Base-by-base conservation (phyloP, 176 grass and related monocot species). In the Cymbopogon citratus region DNA sequence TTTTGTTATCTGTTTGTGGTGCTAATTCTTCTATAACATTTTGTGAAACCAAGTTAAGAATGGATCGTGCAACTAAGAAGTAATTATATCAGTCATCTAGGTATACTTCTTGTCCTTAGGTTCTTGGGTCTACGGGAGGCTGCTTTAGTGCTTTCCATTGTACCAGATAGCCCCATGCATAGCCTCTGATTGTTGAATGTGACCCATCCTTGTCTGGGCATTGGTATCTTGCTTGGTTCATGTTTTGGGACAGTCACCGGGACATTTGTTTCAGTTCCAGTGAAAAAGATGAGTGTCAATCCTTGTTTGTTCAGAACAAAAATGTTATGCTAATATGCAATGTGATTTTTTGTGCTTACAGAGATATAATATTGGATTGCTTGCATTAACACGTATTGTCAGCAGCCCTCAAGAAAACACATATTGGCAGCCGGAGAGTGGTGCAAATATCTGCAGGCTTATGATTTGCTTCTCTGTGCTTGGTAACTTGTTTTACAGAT, bases 381-480 rank as follows among this genome's bases (percentile, higher is more conserved):
- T 98, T 69, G 89, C 43, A 24, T 71, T 98, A 87, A 98, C 92
- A 39, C 85, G 75, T 29, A 74, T n/a, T n/a, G n/a, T n/a, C n/a
- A n/a, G n/a, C n/a, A n/a, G n/a, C n/a, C n/a, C n/a, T n/a, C n/a
- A n/a, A n/a, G n/a, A n/a, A n/a, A n/a, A n/a, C n/a, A n/a, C n/a
- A n/a, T n/a, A n/a, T 98, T 74, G 96, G 96, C 63, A 98, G 83
- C 38, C 79, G 92, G 64, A 91, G 92, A 66, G 96, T 98, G 29
- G 96, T 98, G 36, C 96, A 98, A 69, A 95, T 98, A 83, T 95
- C 96, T 85, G 92, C 96, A 15, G 96, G 96, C 0, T 98, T 95
- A 98, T 98, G 96, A 93, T 98, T 77, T 98, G 95, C 88, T 98
- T 98, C 45, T 89, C 96, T 41, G 44, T 98, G 36, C 92, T 98